phyloP scores from a whole-genome alignment of 805 yeast genomes.

The Lipomyces yamanashiensis region DNA sequence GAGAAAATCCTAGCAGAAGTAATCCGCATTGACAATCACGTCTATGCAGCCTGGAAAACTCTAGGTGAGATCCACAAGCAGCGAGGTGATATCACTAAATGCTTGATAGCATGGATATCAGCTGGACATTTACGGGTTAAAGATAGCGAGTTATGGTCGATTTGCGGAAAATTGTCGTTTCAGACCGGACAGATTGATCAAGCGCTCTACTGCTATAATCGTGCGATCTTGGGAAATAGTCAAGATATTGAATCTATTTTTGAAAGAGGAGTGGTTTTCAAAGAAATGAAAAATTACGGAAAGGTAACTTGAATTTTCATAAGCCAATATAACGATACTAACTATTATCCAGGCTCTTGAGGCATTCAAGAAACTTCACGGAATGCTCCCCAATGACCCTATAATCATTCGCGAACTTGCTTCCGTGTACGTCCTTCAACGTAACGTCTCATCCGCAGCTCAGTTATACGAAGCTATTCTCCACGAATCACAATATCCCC shows the following conservation, averaged over 20 bases:
- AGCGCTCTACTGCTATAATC: constrained; percentile 76
- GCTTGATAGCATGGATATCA: constrained; percentile 79
- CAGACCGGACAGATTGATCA: constrained; percentile 63
- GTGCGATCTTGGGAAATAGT: constrained; percentile 59
- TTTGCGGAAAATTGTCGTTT: constrained; percentile 56
- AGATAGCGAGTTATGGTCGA: constrained; percentile 78
- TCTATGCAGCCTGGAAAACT: constrained; percentile 83
- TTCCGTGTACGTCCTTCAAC: constrained; percentile 50
- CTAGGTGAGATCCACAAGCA: constrained; percentile 80
- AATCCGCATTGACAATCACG: constrained; percentile 74
- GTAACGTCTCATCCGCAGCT: constrained; percentile 40
- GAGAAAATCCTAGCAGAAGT: constrained; percentile 53
- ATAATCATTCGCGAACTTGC: constrained; percentile 61
- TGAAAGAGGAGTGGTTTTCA: constrained; percentile 68
- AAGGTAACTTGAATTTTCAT: constrained; percentile 44
- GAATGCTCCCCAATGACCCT: constrained; percentile 62
- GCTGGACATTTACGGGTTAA: constrained; percentile 79
- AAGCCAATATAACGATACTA: background rate
- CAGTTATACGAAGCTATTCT: constrained; percentile 40
- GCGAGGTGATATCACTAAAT: constrained; percentile 68
- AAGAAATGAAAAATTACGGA: constrained; percentile 66
- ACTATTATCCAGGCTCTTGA: constrained; percentile 57
- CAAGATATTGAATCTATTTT: constrained; percentile 61
- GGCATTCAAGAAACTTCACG: constrained; percentile 65
- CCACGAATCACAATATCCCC: constrained; percentile 26